Percentiles rank a stretch among this genome's conserved stretches.
Evolutionary conservation across 1,284 basidiomycete species (phyloP).

Genomic region (Entoloma clypeatum): DNA sequence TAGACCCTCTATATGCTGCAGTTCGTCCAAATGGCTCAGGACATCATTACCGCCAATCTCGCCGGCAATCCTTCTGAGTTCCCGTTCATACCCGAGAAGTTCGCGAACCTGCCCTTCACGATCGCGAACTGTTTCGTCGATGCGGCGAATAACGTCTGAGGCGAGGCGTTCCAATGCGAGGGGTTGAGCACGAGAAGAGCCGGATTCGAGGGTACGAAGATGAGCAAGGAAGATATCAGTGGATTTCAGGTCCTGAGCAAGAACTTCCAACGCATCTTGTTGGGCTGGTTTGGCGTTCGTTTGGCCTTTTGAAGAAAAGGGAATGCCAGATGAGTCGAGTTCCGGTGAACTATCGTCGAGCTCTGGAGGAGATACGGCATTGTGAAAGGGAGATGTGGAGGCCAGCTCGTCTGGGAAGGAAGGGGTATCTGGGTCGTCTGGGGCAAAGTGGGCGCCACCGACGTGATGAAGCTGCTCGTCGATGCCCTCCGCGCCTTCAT

Average conservation of each 20-base stretch:
- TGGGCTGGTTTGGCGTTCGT: slow-evolving; percentile 37
- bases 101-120: slow-evolving; percentile 75
- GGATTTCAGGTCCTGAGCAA: slow-evolving; percentile 68
- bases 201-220: slow-evolving; percentile 59
- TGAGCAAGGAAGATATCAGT: slow-evolving; percentile 74
- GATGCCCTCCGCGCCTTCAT: slow-evolving; percentile 79
- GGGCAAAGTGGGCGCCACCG: slow-evolving; percentile 24
- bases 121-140: slow-evolving; percentile 71
- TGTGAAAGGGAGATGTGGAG: slow-evolving; percentile 14
- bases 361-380: slow-evolving; percentile 9
- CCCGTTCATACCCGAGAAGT: slow-evolving; percentile 70
- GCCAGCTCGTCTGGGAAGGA: slow-evolving; percentile 35
- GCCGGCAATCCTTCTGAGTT: slow-evolving; percentile 70
- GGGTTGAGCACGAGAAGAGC: slow-evolving; percentile 38
- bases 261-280: slow-evolving; percentile 66
- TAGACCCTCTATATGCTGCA: slow-evolving; percentile 48
- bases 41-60: slow-evolving; percentile 73
- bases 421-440: slow-evolving; percentile 27
- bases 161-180: slow-evolving; percentile 64
- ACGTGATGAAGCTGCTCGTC: slow-evolving; percentile 43
- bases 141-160: slow-evolving; percentile 69
- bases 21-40: slow-evolving; percentile 63
- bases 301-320: slow-evolving; percentile 27
- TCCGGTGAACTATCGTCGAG: slow-evolving; percentile 21
- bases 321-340: slow-evolving; percentile 45